Base-by-base conservation (phyloP, 345 rosid genomes). In the Eucalyptus curtisii region DNA sequence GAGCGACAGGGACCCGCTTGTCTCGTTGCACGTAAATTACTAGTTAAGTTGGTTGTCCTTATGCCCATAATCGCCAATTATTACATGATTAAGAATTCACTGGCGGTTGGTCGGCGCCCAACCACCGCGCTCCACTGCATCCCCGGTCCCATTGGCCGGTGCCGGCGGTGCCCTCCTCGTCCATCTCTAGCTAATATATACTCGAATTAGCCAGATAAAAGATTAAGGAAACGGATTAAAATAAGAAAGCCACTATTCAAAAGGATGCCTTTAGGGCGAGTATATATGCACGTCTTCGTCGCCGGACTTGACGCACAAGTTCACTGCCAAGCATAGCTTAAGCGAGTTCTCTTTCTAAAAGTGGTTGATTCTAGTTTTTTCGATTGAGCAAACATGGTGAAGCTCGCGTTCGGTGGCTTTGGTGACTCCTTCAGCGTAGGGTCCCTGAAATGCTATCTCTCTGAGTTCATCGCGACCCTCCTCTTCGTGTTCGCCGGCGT, bases 401-500 rank as follows among this genome's bases (percentile, higher is more conserved):
- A 95, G 94, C 86, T 96, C 15, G 95, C 92, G 61, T 91, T 96
- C 40, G 99, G 99, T 22, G 92, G 94, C 88, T 7, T 94, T 27
- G 96, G 98, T 45, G 99, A 96, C 91, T 95, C 98, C 16, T 95
- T 96, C 89, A 96, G 97, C 88, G 91, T 88, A 8, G 93, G 93
- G 24, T 95, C 98, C 27, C 91, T 96, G 15, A 97, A 92, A 91
- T 89, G 95, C 52, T 97, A 95, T 90, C 90, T 96, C 13, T 87
- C 99, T 13, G 99, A 97, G 94, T 97, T 97, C 90, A 97, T 96
- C 16, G 97, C 99, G 85, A 97, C 99, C 49, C 95, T 96, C 87
- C 95, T 96, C 85, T 97, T 97, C 86, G 99, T 97, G 22, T 97
- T 97, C n/a, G 99, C 99, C 17, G 99, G 98, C 27, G 99, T 96